Conservation (phyloP, 2,329 filamentous ascomycete species). For the Fusarium chlamydosporum region DNA sequence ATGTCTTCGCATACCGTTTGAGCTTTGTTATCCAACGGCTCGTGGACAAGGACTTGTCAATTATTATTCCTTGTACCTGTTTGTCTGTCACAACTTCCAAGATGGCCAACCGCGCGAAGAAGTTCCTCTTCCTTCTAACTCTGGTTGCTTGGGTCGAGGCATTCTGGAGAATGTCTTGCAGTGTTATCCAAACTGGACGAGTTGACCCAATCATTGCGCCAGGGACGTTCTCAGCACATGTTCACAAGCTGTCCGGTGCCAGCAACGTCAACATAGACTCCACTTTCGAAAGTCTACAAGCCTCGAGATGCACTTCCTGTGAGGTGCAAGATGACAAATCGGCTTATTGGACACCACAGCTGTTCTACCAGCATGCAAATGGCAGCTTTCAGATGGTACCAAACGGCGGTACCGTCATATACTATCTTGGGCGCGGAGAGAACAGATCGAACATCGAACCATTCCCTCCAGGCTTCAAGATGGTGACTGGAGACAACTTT, state of each 20-base stretch:
- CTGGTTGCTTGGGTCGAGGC: slow-evolving; percentile 34
- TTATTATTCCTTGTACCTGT: slow-evolving; percentile 20
- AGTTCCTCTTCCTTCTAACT: slow-evolving; percentile 26
- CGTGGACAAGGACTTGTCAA: slow-evolving; percentile 25
- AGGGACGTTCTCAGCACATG: slow-evolving; percentile 40
- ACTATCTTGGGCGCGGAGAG: slow-evolving; percentile 46
- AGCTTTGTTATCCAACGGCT: slow-evolving; percentile 10
- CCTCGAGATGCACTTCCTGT: slow-evolving; percentile 45
- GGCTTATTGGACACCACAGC: slow-evolving; percentile 48
- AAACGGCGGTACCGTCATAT: slow-evolving; percentile 43
- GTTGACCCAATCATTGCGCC: slow-evolving; percentile 45
- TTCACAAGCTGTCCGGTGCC: slow-evolving; percentile 46
- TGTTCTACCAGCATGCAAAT: slow-evolving; percentile 43
- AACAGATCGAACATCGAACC: slow-evolving; percentile 45
- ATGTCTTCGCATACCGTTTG: slow-evolving; percentile 3
- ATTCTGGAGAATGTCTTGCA: slow-evolving; percentile 47
- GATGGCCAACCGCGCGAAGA: slow-evolving; percentile 30
- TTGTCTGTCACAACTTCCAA: slow-evolving; percentile 9
- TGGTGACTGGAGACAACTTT: slow-evolving; percentile 41
- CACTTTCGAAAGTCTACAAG: slow-evolving; percentile 37
- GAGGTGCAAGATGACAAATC: slow-evolving; percentile 47
- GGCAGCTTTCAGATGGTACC: slow-evolving; percentile 47
- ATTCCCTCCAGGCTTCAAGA: slow-evolving; percentile 46
- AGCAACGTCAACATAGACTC: slow-evolving; percentile 41
- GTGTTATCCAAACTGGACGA: slow-evolving; percentile 44